Percentiles rank a stretch among this genome's conserved stretches.
phyloP scores from a whole-genome alignment of 495 filamentous ascomycete genomes.

The Hypoxylon cercidicola region DNA sequence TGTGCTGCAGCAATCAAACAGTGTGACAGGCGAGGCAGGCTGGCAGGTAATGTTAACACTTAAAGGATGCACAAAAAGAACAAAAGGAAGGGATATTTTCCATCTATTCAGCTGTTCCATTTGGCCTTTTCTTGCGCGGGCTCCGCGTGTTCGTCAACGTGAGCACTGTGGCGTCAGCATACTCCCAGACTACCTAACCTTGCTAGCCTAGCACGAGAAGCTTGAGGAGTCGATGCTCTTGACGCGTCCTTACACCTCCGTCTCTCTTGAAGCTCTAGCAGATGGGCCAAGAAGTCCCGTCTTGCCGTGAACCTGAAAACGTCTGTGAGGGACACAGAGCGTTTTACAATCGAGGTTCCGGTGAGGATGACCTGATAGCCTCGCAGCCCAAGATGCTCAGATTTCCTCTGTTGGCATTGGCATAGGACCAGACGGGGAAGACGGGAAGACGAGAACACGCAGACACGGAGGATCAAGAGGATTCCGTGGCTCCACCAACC shows the following conservation, averaged over 20 bases:
- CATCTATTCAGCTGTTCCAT: constrained; percentile 12
- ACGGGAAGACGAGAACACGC: constrained; percentile 10
- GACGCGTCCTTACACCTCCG: constrained; percentile 25
- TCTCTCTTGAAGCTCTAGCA: not conserved
- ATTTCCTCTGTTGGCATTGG: not conserved
- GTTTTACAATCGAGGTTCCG: too few species aligned
- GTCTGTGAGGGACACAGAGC: too few species aligned
- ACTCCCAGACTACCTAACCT: too few species aligned
- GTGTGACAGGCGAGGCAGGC: too few species aligned
- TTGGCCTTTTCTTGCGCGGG: constrained; percentile 23
- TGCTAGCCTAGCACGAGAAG: not conserved
- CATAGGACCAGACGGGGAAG: not conserved
- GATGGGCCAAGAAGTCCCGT: too few species aligned
- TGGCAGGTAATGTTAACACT: too few species aligned
- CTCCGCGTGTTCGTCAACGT: constrained; percentile 25
- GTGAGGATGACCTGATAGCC: constrained; percentile 1
- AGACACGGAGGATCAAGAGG: constrained; percentile 26
- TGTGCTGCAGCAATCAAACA: constrained; percentile 31
- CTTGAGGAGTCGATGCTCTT: constrained; percentile 30
- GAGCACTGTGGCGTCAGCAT: constrained; percentile 31
- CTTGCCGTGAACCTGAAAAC: too few species aligned
- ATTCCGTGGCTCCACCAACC: constrained; percentile 13
- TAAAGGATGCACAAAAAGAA: not conserved
- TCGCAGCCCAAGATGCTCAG: not conserved
- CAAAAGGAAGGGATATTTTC: constrained; percentile 11